phyloP scores from a whole-genome alignment of 2,329 filamentous ascomycete species.

The Fusarium pseudograminearum region DNA sequence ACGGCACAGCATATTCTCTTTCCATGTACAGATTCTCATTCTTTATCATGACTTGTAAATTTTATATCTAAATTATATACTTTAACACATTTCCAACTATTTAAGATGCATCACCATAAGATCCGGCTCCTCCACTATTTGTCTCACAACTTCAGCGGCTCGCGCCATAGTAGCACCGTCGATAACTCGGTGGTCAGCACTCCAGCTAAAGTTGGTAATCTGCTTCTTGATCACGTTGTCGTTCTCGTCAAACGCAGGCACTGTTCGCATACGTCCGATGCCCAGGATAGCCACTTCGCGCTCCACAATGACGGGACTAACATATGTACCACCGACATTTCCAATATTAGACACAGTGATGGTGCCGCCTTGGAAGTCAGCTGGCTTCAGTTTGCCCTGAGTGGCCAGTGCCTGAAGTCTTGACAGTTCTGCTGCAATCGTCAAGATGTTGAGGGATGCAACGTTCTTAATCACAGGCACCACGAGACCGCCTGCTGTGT shows the following conservation, averaged over 20 bases:
- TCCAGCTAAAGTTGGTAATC: constrained; percentile 94
- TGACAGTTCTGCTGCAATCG: constrained; percentile 80
- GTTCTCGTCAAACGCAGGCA: constrained; percentile 80
- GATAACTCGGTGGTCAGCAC: constrained; percentile 92
- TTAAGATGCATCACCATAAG: constrained; percentile 86
- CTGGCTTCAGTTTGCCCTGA: constrained; percentile 77
- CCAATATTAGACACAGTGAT: constrained; percentile 98
- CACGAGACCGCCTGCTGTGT: constrained; percentile 87
- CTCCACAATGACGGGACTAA: constrained; percentile 90
- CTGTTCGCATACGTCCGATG: constrained; percentile 80
- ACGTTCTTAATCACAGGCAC: constrained; percentile 94
- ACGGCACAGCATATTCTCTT: constrained; percentile 4
- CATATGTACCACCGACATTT: constrained; percentile 91
- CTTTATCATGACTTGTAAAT: not conserved
- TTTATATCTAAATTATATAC: constrained; percentile 26
- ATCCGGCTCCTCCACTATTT: constrained; percentile 85
- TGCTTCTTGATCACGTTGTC: constrained; percentile 77
- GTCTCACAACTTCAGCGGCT: constrained; percentile 83
- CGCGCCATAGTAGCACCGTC: constrained; percentile 96
- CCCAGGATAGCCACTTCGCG: constrained; percentile 93
- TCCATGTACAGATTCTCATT: not conserved
- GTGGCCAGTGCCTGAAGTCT: constrained; percentile 79
- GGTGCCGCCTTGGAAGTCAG: constrained; percentile 86
- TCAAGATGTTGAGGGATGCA: constrained; percentile 77
- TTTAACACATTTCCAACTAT: constrained; percentile 57